Base-by-base conservation (phyloP, 805 yeast genomes). In the Candida railenensis region DNA sequence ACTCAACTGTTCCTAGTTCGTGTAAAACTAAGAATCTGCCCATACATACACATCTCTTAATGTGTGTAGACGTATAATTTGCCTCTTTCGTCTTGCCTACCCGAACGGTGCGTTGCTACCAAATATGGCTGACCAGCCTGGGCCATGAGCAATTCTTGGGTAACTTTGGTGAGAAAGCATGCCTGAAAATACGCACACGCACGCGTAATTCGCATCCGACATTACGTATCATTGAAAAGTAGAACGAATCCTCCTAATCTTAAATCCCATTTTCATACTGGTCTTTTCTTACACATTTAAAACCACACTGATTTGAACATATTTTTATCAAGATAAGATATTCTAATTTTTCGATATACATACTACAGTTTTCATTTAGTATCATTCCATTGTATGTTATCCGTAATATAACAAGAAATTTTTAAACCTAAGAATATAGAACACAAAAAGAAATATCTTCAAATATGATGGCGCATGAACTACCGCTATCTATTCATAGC, bases 381-480 rank as follows among this genome's bases (percentile, higher is more conserved):
- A 33, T 21, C 33, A 22, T 22, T 40, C 20, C 12, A 12, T 32
- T 34, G 21, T 16, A 32, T 37, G 45, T 22, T 37, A 25, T 39
- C 22, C 38, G 16, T 41, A 20, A 19, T 44, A 37, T 28, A 47
- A 36, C 42, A 20, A 15, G 9, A 38, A 38, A 15, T 37, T 19
- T 36, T 36, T 15, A 12, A 21, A 22, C 33, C 30, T 32, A 34
- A 22, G 40, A 40, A 37, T 38, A 44, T 32, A 38, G 22, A 25
- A 25, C n/a, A n/a, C n/a, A 40, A 21, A 16, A 28, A 44, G 40
- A 46, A 39, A 34, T 44, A 42, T 32, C 47, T 47, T 15, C 34
- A 46, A 48, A 43, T 19, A 62, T 64, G 67, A 64, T 63, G 66
- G 65, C 66, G 12, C 73, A 65, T 50, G 71, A 67, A 53, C 46